Evolutionary conservation across 2,329 filamentous ascomycete genomes (phyloP), one percentile per base, ranked within the genome.

Genomic region (Remersonia thermophila): DNA sequence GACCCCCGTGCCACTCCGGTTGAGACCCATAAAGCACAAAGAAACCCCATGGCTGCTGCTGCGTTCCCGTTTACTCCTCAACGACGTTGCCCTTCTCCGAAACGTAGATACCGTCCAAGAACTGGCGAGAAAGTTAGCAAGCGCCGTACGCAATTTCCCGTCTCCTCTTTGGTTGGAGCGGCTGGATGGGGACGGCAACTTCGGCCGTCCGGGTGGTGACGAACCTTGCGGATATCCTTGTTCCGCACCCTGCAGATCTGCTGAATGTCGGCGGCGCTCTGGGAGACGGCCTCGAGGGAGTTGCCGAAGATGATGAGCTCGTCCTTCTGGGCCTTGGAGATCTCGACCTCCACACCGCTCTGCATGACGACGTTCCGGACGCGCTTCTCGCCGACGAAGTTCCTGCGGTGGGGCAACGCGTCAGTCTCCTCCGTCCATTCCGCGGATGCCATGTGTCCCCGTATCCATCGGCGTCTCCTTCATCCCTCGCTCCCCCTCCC

Each of bases 201-300:
- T n/a, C n/a, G n/a, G n/a, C n/a, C n/a, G n/a, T n/a, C n/a, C n/a
- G n/a, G 14, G 17, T 26, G 26, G 13, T 17, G 30, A 53, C 67
- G 52, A 60, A 86, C 82, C 83, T 95, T 95, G 73, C 93, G 86
- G 75, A 98, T 98, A 94, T 98, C 91, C 86, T 98, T 98, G 84
- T 98, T 98, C 67, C 86, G 80, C 68, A 98, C 91, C 71, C 79
- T 79, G 86, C 91, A 98, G 70, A 91, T 87, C 71, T 98, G 91
- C 77, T 98, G 91, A 66, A 98, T 95, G 66, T 98, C 91, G 68
- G 91, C 91, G 53, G 91, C 91, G 61, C 80, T 86, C 74, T 98
- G 91, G 59, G 91, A 98, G 51, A 98, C 91, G 62, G 79, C 78
- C 77, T 98, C 93, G 56, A 98, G 75, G 47, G 83, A 93, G 83